These are phyloP conservation scores for Deinandra increscens DNA, from an alignment of 129 eudicot species.

Conservation along the genomic window DNA sequence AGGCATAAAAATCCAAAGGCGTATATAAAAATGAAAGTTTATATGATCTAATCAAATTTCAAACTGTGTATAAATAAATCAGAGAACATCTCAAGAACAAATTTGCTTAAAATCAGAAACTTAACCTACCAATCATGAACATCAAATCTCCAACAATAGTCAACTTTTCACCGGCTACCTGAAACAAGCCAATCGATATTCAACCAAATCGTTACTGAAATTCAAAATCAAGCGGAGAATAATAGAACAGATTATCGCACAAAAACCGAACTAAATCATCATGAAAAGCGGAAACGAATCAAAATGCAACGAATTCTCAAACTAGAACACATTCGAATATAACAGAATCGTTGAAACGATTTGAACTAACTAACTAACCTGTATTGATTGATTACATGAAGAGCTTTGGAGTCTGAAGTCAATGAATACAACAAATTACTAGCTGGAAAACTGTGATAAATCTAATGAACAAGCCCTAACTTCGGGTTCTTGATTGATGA, in stretches of 20 bases:
- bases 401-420: conserved; percentile 6
- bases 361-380: conserved; percentile 11
- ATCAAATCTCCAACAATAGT: background rate
- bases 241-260: conserved; percentile 6
- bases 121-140: conserved; percentile 18
- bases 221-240: background rate
- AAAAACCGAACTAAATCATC: conserved; percentile 16
- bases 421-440: conserved; percentile 4
- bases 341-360: conserved; percentile 11
- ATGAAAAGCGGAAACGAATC: conserved; percentile 7
- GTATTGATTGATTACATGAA: background rate
- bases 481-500: conserved; percentile 24
- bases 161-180: no score
- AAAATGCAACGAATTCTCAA: conserved; percentile 8
- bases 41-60: conserved; percentile 10
- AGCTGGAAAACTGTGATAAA: conserved; percentile 2
- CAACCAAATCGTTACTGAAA: background rate
- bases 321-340: background rate
- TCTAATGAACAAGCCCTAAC: conserved; percentile 21
- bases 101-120: background rate
- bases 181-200: background rate
- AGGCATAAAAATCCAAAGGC: background rate
- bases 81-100: background rate
- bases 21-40: conserved; percentile 20
- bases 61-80: conserved; percentile 5